Conservation (phyloP, 1,284 basidiomycete species). For the Cryptococcus sp. region DNA sequence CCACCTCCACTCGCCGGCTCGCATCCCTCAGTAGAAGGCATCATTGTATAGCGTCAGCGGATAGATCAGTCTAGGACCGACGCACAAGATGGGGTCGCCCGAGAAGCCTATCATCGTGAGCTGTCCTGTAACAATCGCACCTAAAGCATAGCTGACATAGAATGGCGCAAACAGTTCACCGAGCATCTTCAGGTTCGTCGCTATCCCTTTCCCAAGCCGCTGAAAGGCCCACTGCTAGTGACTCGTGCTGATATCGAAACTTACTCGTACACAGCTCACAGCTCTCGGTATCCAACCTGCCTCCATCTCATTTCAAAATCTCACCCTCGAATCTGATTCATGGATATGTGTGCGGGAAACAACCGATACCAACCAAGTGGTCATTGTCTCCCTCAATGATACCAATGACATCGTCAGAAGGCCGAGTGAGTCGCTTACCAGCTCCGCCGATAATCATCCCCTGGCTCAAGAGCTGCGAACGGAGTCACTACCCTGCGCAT, state of each 20-base stretch:
- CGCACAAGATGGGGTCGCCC: slow-evolving; percentile 23
- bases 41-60: too few relatives aligned
- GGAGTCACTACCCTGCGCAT: too few relatives aligned
- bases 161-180: slow-evolving; percentile 45
- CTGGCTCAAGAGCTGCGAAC: too few relatives aligned
- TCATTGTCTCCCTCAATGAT: slow-evolving; percentile 93
- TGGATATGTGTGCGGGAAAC: slow-evolving; percentile 74
- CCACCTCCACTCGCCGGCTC: too few relatives aligned
- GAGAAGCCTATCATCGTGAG: slow-evolving; percentile 27
- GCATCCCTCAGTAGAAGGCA: too few relatives aligned
- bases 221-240: too few relatives aligned
- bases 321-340: slow-evolving; percentile 95
- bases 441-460: background rate
- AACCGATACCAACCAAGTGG: slow-evolving; percentile 85
- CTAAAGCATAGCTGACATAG: slow-evolving; percentile 12
- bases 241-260: background rate
- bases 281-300: slow-evolving; percentile 93
- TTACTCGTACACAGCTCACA: slow-evolving; percentile 66
- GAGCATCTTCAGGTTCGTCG: slow-evolving; percentile 55
- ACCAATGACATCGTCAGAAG: slow-evolving; percentile 94
- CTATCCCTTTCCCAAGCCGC: too few relatives aligned
- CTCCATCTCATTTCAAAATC: slow-evolving; percentile 95
- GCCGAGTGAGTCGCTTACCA: slow-evolving; percentile 61
- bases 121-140: too few relatives aligned
- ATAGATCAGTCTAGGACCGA: background rate